phyloP scores from a whole-genome alignment of 2,329 filamentous ascomycete species.

The Xylogone sp. region DNA sequence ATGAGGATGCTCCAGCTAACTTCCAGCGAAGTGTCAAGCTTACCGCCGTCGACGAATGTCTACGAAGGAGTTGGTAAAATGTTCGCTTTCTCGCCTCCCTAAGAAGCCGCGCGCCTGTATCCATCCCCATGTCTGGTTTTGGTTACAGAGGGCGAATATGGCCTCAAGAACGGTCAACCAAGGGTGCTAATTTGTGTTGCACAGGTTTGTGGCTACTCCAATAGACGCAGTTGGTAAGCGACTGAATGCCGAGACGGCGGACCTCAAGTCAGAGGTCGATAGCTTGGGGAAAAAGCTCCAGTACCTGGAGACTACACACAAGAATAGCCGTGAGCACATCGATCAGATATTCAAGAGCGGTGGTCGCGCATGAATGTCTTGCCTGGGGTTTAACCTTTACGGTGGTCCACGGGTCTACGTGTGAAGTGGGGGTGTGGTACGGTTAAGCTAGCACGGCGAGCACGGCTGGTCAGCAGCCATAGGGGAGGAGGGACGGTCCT shows the following conservation, averaged over 20 bases:
- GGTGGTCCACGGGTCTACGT: not conserved
- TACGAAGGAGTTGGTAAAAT: conserved; percentile 98
- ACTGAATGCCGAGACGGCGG: conserved; percentile 69
- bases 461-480: no score
- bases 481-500: no score
- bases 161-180: not conserved
- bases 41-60: conserved; percentile 73
- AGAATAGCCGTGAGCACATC: conserved; percentile 89
- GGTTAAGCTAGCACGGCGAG: not conserved
- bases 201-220: conserved; percentile 83
- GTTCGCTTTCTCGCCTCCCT: conserved; percentile 45
- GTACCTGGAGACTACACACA: conserved; percentile 91
- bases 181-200: not conserved
- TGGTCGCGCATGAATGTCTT: conserved; percentile 21
- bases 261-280: conserved; percentile 73
- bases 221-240: conserved; percentile 71
- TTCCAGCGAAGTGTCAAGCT: conserved; percentile 71
- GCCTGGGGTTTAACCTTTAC: not conserved
- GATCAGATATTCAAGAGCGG: conserved; percentile 73
- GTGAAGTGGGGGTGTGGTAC: not conserved
- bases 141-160: no score
- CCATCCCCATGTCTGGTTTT: not conserved
- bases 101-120: not conserved
- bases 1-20: conserved; percentile 86
- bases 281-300: conserved; percentile 84